A percentile compares a stretch with the other conserved stretches of the same genome.
phyloP scores from a whole-genome alignment of 108 stramenopile genomes.

The Fragilariopsis cylindrus region DNA sequence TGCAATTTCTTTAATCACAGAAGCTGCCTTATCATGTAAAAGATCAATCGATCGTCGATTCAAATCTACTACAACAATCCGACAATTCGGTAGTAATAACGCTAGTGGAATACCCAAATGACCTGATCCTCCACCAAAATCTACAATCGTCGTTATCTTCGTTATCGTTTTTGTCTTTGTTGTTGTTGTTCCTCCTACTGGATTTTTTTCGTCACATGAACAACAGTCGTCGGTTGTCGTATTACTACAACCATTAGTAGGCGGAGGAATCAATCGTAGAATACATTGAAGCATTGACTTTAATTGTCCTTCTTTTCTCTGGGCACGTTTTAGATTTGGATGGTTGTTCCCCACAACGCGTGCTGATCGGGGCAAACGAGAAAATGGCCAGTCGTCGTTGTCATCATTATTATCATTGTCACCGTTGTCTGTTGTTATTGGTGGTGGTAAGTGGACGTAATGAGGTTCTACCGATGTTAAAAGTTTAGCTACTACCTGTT shows the following conservation, averaged over 20 bases:
- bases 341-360: conserved; percentile 49
- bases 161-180: not conserved
- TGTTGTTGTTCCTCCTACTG: not conserved
- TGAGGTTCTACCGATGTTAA: conserved; percentile 38
- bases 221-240: not conserved
- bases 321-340: conserved; percentile 43
- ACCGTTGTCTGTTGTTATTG: not conserved
- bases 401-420: not conserved
- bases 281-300: conserved; percentile 66
- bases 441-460: conserved; percentile 28
- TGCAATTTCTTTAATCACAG: conserved; percentile 16
- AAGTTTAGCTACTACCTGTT: conserved; percentile 49
- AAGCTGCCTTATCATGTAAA: conserved; percentile 51
- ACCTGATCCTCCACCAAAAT: conserved; percentile 78
- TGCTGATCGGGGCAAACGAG: conserved; percentile 31
- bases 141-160: conserved; percentile 55
- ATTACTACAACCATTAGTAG: not conserved
- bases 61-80: conserved; percentile 70
- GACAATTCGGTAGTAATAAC: conserved; percentile 55
- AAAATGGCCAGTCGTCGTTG: conserved; percentile 41
- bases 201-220: not conserved
- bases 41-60: conserved; percentile 55
- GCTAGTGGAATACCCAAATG: conserved; percentile 71
- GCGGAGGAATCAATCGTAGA: conserved; percentile 48
- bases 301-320: conserved; percentile 67